Evolutionary conservation across 768 basidiomycete genomes (phyloP), one percentile per base, ranked within the genome.

Genomic region (Clathrus columnatus): DNA sequence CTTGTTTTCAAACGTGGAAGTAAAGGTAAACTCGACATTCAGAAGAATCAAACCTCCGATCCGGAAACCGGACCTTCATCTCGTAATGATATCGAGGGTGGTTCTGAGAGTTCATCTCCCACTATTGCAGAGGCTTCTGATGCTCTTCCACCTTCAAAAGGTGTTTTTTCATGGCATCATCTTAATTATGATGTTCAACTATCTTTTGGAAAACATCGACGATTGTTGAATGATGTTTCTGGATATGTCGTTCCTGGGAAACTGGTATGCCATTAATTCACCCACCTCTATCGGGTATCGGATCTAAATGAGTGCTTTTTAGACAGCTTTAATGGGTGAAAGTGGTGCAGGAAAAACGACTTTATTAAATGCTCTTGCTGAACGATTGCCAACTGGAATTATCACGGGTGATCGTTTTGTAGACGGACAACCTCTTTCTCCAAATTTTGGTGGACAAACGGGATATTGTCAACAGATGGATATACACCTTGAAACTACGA

Each of bases 381-480:
- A 86, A 56, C 73, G 85, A 48, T 83, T 85, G 65, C 85, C 81
- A 52, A 81, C 84, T 32, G 85, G 85, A 63, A 75, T 87, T 20
- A 69, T 88, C 41, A 56, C 73, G 28, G 85, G 85, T 0, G 79
- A 83, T 51, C 66, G 84, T 58, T 67, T 87, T 59, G 79, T 90
- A 54, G 77, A 87, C 67, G 79, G 84, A 1, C 75, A 77, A 6
- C 79, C 83, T 4, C 67, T 86, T 16, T 76, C 77, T 43, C 70
- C 78, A 0, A 78, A 77, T 69, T 69, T 77, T 67, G 42, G 75
- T 60, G 72, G 84, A 56, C 83, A 85, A 84, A 64, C 71, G 66
- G 90, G 88, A 0, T 94, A 91, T 63, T 87, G 85, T 56, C 90
- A 94, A 63, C 92, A 95, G 64, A 80, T 80, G 74, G 89, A 91